Percentiles rank a stretch among this genome's conserved stretches.
phyloP scores from a whole-genome alignment of 2,329 filamentous ascomycete species.

The Phaeosphaeriaceae sp. region DNA sequence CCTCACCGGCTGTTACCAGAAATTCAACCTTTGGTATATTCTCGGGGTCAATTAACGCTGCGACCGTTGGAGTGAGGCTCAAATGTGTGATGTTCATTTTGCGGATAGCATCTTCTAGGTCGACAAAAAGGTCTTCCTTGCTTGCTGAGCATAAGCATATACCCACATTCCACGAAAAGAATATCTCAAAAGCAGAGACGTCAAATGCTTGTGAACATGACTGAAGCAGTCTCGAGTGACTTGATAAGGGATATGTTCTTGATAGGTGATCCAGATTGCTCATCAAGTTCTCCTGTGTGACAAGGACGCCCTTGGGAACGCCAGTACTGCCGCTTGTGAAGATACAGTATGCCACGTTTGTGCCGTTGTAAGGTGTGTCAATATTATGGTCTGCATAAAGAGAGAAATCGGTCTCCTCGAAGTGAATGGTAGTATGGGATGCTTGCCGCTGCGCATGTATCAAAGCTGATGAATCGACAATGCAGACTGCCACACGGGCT shows the following conservation, averaged over 20 bases:
- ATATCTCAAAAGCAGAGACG: conserved; percentile 88
- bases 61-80: conserved; percentile 85
- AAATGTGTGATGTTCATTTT: conserved; percentile 74
- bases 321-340: conserved; percentile 88
- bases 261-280: conserved; percentile 75
- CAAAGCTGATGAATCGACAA: conserved; percentile 45
- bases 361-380: conserved; percentile 48
- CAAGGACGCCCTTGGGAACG: conserved; percentile 76
- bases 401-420: conserved; percentile 39
- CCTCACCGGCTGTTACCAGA: conserved; percentile 81
- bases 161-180: conserved; percentile 79
- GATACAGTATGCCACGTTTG: conserved; percentile 74
- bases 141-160: conserved; percentile 78
- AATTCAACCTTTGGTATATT: conserved; percentile 76
- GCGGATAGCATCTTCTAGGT: conserved; percentile 72
- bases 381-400: conserved; percentile 47
- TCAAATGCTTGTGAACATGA: conserved; percentile 86
- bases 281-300: conserved; percentile 77
- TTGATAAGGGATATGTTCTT: conserved; percentile 66
- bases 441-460: conserved; percentile 7
- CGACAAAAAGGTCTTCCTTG: conserved; percentile 75
- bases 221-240: conserved; percentile 71
- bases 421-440: conserved; percentile 29
- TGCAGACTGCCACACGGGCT: conserved; percentile 58
- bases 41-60: conserved; percentile 71